Evolutionary conservation across 2,329 filamentous ascomycete genomes (phyloP).

Genomic region (Dothistroma pini): DNA sequence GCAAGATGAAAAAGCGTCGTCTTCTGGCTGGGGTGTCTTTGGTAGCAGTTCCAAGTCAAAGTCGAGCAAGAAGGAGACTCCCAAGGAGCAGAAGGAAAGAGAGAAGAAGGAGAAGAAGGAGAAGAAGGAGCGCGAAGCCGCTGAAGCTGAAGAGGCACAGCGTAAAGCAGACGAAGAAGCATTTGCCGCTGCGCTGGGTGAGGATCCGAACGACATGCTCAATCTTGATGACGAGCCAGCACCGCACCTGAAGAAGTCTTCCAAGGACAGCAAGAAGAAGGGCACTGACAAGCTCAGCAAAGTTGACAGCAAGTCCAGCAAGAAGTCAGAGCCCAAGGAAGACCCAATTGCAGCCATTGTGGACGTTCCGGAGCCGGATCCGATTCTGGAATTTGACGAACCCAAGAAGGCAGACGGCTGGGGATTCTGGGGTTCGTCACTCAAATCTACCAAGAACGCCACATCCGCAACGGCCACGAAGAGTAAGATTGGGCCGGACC

Average conservation of each 20-base stretch:
- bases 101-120: constrained; percentile 46
- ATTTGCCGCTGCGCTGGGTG: constrained; percentile 35
- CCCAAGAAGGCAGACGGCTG: constrained; percentile 36
- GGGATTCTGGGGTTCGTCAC: constrained; percentile 44
- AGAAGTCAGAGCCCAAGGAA: constrained; percentile 35
- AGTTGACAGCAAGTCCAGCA: constrained; percentile 30
- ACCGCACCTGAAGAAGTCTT: constrained; percentile 10
- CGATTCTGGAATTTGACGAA: constrained; percentile 18
- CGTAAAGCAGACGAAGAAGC: constrained; percentile 35
- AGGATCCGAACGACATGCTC: constrained; percentile 35
- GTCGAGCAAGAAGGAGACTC: constrained; percentile 19
- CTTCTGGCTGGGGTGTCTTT: constrained; percentile 33
- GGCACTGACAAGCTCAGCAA: constrained; percentile 25
- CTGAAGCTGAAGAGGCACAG: constrained; percentile 34
- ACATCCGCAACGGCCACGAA: constrained; percentile 28
- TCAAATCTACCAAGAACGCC: constrained; percentile 44
- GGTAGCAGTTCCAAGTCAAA: constrained; percentile 40
- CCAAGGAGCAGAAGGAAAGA: constrained; percentile 33
- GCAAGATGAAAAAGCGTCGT: constrained; percentile 32
- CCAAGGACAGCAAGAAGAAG: constrained; percentile 29
- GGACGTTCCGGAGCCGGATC: constrained; percentile 20
- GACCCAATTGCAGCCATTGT: constrained; percentile 23
- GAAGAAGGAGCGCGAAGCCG: constrained; percentile 37
- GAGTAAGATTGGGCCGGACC: constrained; percentile 44
- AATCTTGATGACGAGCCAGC: constrained; percentile 29